Percentiles rank a stretch among this genome's conserved stretches.
Conservation (phyloP, 805 yeast species). For the Teunomyces cretensis region DNA sequence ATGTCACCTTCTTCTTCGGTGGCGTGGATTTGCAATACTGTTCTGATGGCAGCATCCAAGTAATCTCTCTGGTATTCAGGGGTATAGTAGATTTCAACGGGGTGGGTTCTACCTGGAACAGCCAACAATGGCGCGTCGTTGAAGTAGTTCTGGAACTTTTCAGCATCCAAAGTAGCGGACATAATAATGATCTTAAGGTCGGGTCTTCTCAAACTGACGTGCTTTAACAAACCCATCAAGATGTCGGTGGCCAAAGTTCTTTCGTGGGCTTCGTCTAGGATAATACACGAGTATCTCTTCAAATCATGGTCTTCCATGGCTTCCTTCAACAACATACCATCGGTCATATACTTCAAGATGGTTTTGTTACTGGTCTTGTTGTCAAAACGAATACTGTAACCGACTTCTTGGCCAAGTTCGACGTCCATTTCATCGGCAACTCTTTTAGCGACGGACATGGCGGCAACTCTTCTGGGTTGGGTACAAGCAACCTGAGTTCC, state of each 20-base stretch:
- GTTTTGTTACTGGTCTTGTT: slow-evolving; percentile 81
- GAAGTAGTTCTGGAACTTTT: slow-evolving; percentile 89
- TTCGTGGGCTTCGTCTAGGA: slow-evolving; percentile 97
- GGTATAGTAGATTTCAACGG: slow-evolving; percentile 95
- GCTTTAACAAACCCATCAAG: slow-evolving; percentile 89
- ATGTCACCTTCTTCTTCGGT: slow-evolving; percentile 94
- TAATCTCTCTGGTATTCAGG: slow-evolving; percentile 96
- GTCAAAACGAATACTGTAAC: slow-evolving; percentile 92
- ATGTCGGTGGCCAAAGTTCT: slow-evolving; percentile 96
- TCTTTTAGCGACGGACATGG: slow-evolving; percentile 97
- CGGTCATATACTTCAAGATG: slow-evolving; percentile 92
- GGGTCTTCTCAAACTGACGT: slow-evolving; percentile 73
- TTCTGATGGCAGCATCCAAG: slow-evolving; percentile 90
- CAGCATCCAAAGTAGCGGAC: slow-evolving; percentile 98
- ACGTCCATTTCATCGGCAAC: slow-evolving; percentile 98
- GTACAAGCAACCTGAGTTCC: slow-evolving; percentile 94
- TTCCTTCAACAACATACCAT: slow-evolving; percentile 96
- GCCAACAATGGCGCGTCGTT: slow-evolving; percentile 90
- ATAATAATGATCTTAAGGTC: slow-evolving; percentile 90
- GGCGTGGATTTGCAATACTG: slow-evolving; percentile 94
- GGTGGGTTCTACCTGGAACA: slow-evolving; percentile 97
- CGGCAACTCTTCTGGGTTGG: slow-evolving; percentile 97
- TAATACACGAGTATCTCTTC: slow-evolving; percentile 79
- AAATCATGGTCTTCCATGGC: slow-evolving; percentile 95
- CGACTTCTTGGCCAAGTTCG: slow-evolving; percentile 87